Conservation (phyloP, 352 stramenopile species). For the Globisporangium iwayamae region DNA sequence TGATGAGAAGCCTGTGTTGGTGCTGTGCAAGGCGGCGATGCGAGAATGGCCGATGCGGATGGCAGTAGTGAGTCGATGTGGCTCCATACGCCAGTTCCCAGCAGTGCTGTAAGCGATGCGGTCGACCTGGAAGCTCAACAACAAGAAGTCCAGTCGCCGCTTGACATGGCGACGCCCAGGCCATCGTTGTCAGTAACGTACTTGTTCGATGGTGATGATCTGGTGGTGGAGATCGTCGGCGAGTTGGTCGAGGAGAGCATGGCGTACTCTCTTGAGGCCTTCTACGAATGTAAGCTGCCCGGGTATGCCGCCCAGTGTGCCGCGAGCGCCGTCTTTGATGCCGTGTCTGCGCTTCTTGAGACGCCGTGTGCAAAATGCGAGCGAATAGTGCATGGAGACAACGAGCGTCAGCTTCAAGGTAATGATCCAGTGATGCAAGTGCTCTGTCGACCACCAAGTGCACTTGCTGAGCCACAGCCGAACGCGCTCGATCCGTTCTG, state of each 20-base stretch:
- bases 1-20: neutral
- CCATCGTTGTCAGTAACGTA: neutral
- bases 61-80: neutral
- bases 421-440: conserved; percentile 8
- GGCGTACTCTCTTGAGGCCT: conserved; percentile 20
- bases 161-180: neutral
- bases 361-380: neutral
- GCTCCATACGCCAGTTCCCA: neutral
- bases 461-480: neutral
- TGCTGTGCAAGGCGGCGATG: neutral
- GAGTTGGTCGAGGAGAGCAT: conserved; percentile 23
- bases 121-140: neutral
- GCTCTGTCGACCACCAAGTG: neutral
- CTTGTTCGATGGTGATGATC: conserved; percentile 13
- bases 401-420: neutral
- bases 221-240: conserved; percentile 16
- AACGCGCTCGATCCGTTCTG: conserved; percentile 11
- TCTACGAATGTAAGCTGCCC: conserved; percentile 26
- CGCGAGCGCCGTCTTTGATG: conserved; percentile 19
- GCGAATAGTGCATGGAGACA: neutral
- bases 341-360: conserved; percentile 7
- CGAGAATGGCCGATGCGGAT: neutral
- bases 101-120: neutral
- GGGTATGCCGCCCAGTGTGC: conserved; percentile 24
- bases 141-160: neutral